Conservation (phyloP, 306 rosid species). For the Castanea mollissima region DNA sequence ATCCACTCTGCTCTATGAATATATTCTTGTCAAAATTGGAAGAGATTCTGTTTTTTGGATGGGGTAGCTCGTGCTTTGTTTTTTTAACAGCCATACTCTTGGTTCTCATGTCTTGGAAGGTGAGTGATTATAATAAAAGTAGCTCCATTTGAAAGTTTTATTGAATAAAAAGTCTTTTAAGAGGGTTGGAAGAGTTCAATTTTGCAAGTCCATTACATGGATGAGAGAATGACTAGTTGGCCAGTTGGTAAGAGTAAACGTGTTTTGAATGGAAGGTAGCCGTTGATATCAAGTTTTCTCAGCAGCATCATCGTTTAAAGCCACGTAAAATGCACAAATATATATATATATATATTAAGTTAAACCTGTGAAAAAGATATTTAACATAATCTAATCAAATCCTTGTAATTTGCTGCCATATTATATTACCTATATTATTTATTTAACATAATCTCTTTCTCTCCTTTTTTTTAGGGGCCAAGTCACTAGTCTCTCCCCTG, state of each 20-base stretch:
- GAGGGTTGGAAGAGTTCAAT: background rate
- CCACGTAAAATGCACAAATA: background rate
- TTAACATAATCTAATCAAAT: too few relatives aligned
- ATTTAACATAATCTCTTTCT: too few relatives aligned
- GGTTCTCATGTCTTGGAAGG: background rate
- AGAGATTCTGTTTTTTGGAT: background rate
- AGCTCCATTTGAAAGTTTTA: background rate
- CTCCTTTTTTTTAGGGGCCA: too few relatives aligned
- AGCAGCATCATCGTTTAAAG: background rate
- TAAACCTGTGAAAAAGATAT: too few relatives aligned
- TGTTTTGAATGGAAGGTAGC: conserved; percentile 37
- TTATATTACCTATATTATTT: too few relatives aligned
- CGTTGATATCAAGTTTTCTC: background rate
- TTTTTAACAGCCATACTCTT: background rate
- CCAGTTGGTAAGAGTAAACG: conserved; percentile 10
- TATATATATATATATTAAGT: too few relatives aligned
- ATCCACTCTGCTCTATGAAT: background rate
- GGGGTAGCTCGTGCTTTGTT: background rate
- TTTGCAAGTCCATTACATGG: background rate
- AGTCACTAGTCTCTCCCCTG: too few relatives aligned
- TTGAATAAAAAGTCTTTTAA: background rate
- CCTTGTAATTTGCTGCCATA: too few relatives aligned
- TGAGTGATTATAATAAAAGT: background rate
- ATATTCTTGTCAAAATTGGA: background rate
- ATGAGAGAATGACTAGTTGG: conserved; percentile 9